Conservation (phyloP, 202 grass and related monocot genomes). For the Panicum virgatum region DNA sequence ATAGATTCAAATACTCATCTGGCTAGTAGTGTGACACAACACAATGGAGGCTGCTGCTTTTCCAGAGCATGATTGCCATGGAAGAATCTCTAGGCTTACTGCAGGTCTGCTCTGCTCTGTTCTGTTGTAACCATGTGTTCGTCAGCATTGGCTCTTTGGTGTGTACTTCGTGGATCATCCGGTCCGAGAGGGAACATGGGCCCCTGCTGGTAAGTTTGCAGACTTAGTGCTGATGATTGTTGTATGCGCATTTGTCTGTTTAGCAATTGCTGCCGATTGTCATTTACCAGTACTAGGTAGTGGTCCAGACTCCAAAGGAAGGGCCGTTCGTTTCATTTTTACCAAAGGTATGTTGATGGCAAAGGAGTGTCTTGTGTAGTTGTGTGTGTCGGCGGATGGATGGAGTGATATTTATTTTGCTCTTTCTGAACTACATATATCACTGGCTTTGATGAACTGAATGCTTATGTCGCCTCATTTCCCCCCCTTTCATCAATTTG, state of each 20-base stretch:
- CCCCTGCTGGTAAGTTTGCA: slow-evolving; percentile 39
- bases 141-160: slow-evolving; percentile 31
- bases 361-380: slow-evolving; percentile 25
- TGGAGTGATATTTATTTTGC: slow-evolving; percentile 23
- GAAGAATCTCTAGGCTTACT: slow-evolving; percentile 44
- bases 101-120: slow-evolving; percentile 30
- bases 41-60: background rate
- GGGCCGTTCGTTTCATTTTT: slow-evolving; percentile 6
- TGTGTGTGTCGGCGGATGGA: slow-evolving; percentile 12
- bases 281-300: slow-evolving; percentile 19
- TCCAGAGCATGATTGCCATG: slow-evolving; percentile 34
- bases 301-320: slow-evolving; percentile 32
- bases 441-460: background rate
- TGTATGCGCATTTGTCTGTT: slow-evolving; percentile 40
- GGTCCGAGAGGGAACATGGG: background rate
- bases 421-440: background rate
- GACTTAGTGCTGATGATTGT: slow-evolving; percentile 27
- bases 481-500: background rate
- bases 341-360: slow-evolving; percentile 18
- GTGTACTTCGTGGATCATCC: slow-evolving; percentile 39
- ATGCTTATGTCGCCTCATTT: background rate
- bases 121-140: slow-evolving; percentile 34
- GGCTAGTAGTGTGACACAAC: slow-evolving; percentile 33
- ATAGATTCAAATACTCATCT: slow-evolving; percentile 45
- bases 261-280: slow-evolving; percentile 34